A percentile compares a stretch with the other conserved stretches of the same genome.
phyloP scores from a whole-genome alignment of 257 asterid species.

The Nicotiana noctiflora region DNA sequence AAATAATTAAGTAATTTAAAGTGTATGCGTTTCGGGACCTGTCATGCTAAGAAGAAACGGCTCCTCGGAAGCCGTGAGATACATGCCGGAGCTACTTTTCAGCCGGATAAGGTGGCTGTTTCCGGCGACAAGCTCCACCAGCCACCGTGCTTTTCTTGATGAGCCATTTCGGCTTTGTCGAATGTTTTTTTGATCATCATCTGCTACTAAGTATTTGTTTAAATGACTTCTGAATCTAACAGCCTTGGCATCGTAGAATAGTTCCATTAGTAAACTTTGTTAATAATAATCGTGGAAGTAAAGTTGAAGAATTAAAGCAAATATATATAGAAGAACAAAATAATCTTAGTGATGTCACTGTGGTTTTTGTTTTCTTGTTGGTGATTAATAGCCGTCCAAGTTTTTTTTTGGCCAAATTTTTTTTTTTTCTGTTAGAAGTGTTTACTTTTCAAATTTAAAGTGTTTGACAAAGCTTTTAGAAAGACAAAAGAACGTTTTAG shows the following conservation, averaged over 20 bases:
- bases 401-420: too few species aligned
- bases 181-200: constrained; percentile 56
- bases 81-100: constrained; percentile 61
- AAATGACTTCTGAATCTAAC: constrained; percentile 63
- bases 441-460: too few species aligned
- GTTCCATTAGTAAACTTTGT: constrained; percentile 38
- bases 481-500: too few species aligned
- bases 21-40: constrained; percentile 30
- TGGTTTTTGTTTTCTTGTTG: too few species aligned
- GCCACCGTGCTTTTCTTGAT: constrained; percentile 64
- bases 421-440: too few species aligned
- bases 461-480: too few species aligned
- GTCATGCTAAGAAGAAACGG: constrained; percentile 67
- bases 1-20: too few species aligned
- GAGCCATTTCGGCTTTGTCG: constrained; percentile 68
- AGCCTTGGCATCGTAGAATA: constrained; percentile 53
- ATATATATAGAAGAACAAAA: background rate
- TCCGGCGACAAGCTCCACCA: constrained; percentile 57
- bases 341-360: background rate
- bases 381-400: too few species aligned
- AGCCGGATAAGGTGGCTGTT: constrained; percentile 50
- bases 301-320: background rate
- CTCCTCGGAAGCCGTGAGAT: constrained; percentile 62
- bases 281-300: background rate
- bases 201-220: constrained; percentile 73